Percentiles rank a stretch among this genome's conserved stretches.
Conservation (phyloP, 2,329 filamentous ascomycete species). For the Paecilomyces sp. region DNA sequence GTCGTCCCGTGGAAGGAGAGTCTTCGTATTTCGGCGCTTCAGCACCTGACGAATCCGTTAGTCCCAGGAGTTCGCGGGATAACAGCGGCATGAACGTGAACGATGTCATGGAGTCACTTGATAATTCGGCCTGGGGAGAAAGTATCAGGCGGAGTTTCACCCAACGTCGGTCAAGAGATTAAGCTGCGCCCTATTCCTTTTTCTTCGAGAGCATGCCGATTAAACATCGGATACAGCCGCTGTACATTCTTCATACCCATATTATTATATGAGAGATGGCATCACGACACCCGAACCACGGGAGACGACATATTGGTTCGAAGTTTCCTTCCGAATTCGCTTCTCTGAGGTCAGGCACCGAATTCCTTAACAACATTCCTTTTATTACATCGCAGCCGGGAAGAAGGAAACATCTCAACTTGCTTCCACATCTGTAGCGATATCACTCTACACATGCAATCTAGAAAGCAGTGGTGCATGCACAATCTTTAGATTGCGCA, state of each 20-base stretch:
- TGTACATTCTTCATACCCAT: background rate
- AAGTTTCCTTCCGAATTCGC: background rate
- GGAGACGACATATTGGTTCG: background rate
- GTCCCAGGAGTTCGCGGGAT: constrained; percentile 4
- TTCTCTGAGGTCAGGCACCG: background rate
- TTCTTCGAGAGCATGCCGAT: background rate
- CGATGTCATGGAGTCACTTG: constrained; percentile 76
- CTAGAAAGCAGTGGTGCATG: background rate
- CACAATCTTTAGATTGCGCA: background rate
- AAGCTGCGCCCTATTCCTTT: background rate
- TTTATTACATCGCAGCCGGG: background rate
- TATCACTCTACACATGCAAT: background rate
- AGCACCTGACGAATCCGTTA: constrained; percentile 20
- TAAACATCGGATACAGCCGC: background rate
- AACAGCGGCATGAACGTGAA: constrained; percentile 65
- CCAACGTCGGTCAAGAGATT: constrained; percentile 39
- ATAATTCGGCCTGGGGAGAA: constrained; percentile 87
- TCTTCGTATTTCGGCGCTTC: constrained; percentile 21
- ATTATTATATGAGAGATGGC: constrained; percentile 8
- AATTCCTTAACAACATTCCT: background rate
- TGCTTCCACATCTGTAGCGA: background rate
- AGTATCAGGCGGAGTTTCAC: constrained; percentile 87
- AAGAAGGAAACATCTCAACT: background rate
- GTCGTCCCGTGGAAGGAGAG: constrained; percentile 20
- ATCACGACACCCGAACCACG: constrained; percentile 4